phyloP scores from a whole-genome alignment of 768 basidiomycete species.

The Naganishia onofrii region DNA sequence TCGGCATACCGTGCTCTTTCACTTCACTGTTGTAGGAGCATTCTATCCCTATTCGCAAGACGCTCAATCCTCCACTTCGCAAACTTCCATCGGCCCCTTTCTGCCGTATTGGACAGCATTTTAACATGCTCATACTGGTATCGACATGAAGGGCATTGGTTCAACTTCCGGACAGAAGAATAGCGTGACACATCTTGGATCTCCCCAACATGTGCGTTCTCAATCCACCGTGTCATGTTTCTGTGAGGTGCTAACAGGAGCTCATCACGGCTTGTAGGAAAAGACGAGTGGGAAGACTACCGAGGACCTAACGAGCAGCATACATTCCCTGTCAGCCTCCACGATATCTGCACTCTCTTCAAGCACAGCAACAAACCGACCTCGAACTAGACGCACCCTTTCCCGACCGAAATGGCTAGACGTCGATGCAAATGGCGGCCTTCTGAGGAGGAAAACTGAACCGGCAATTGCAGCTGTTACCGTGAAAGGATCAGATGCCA shows the following conservation, averaged over 20 bases:
- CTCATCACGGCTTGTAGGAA: background rate
- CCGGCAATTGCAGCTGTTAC: conserved; percentile 1
- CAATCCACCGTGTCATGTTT: background rate
- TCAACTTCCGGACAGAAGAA: background rate
- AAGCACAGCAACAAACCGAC: background rate
- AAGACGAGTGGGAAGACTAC: background rate
- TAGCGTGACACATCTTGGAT: background rate
- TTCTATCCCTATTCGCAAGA: too few relatives aligned
- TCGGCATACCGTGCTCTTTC: too few relatives aligned
- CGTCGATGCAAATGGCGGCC: conserved; percentile 11
- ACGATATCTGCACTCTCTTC: background rate
- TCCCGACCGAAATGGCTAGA: conserved; percentile 20
- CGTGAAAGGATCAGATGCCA: conserved; percentile 10
- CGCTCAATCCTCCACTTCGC: background rate
- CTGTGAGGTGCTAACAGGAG: background rate
- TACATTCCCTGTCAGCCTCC: background rate
- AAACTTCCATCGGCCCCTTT: background rate
- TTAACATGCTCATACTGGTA: conserved; percentile 4
- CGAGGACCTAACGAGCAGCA: background rate
- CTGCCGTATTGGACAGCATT: background rate
- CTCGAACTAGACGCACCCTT: background rate
- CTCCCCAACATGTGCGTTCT: background rate
- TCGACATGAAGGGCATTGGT: background rate
- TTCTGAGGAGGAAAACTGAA: conserved; percentile 14
- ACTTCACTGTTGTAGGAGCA: too few relatives aligned